Conservation (phyloP, 2,329 filamentous ascomycete species). For the Dothideomycetes sp. region DNA sequence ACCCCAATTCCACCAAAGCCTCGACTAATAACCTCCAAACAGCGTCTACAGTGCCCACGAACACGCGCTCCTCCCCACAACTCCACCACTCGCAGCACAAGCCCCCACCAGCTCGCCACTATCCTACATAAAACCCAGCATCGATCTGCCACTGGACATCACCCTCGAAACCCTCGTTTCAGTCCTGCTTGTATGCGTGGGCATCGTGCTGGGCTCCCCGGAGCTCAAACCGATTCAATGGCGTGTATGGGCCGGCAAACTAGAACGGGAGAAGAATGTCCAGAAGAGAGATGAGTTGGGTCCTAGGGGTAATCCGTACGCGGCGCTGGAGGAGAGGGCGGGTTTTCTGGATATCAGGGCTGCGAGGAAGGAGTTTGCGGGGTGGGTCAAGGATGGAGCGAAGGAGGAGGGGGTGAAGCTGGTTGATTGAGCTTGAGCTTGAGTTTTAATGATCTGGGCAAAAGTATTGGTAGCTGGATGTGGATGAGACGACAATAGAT, state of each 20-base stretch:
- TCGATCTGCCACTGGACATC: slow-evolving; percentile 68
- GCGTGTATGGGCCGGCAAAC: slow-evolving; percentile 70
- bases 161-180: slow-evolving; percentile 74
- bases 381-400: slow-evolving; percentile 49
- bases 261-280: slow-evolving; percentile 56
- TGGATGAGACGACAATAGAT: too few relatives aligned
- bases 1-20: slow-evolving; percentile 14
- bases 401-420: neutral
- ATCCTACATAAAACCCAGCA: slow-evolving; percentile 14
- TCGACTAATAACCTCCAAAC: slow-evolving; percentile 10
- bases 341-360: slow-evolving; percentile 79
- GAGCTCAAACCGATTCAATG: slow-evolving; percentile 76
- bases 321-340: slow-evolving; percentile 63
- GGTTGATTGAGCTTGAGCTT: neutral
- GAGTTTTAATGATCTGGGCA: too few relatives aligned
- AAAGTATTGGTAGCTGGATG: too few relatives aligned
- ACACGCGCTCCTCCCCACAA: slow-evolving; percentile 58
- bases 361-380: slow-evolving; percentile 64
- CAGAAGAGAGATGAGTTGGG: slow-evolving; percentile 49
- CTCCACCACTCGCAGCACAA: slow-evolving; percentile 20
- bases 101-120: slow-evolving; percentile 16
- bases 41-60: slow-evolving; percentile 97
- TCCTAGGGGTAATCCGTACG: slow-evolving; percentile 71
- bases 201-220: slow-evolving; percentile 68
- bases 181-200: slow-evolving; percentile 68